Evolutionary conservation across 176 grass and related monocot species (phyloP), one percentile per base, ranked within the genome.

Genomic region (Oryza punctata): DNA sequence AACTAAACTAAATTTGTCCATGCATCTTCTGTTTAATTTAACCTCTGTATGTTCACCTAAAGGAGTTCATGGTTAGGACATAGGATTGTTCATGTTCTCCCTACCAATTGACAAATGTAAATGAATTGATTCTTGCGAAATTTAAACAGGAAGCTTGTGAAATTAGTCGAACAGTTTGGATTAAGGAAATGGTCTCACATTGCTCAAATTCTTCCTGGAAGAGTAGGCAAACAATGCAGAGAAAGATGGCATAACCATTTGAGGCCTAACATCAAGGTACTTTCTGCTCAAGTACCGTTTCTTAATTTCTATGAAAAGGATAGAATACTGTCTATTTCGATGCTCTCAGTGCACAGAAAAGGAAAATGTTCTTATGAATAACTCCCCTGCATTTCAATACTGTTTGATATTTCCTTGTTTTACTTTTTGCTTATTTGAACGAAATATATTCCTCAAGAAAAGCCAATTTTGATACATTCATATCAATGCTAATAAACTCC

Each of bases 171-270:
- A 67, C 89, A 90, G 40, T 85, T 96, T 94, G 96, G 96, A 71
- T 32, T 99, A 85, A 90, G 91, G 70, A 99, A 96, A 65, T 99
- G 96, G 96, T 95, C 96, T 81, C 86, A 85, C 41, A 94, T 98
- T 64, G 91, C 93, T 14, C 91, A 94, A 49, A 89, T 90, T 87
- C 70, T 98, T 35, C 91, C 85, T 71, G 93, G 96, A 94, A 90
- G 93, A 87, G 92, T 95, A 24, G 93, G 96, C 67, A 98, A 98
- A 76, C 96, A 98, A 2, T 98, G 96, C 67, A 95, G 93, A 77
- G 96, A 98, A 84, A 93, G 96, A 86, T 98, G 93, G 93, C 89
- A 95, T 71, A 98, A 98, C 85, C 93, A 95, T 94, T 87, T 98
- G 67, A 98, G 91, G 82, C 96, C 96, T 1, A 92, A 98, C 72